These are phyloP conservation scores for Spergularia marina DNA, from an alignment of 148 eudicot species.

Conservation along the genomic window DNA sequence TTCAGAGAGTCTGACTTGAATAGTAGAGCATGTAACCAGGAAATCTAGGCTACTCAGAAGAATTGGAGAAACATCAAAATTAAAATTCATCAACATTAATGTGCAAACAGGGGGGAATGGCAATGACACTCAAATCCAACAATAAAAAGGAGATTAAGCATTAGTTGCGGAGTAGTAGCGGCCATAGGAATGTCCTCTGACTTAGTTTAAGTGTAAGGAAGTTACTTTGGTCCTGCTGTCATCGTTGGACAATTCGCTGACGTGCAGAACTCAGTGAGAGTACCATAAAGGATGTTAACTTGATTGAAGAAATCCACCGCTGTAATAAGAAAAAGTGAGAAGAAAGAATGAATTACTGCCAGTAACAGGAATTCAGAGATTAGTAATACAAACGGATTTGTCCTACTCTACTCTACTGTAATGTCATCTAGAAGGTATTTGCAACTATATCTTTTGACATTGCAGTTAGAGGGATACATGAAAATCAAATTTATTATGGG, in stretches of 20 bases:
- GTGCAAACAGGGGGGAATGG: too few species aligned
- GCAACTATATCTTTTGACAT: too few species aligned
- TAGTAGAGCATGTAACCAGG: too few species aligned
- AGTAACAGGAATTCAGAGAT: slow-evolving; percentile 8
- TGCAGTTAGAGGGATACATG: too few species aligned
- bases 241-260: slow-evolving; percentile 79
- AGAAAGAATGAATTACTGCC: slow-evolving; percentile 12
- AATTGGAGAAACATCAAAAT: too few species aligned
- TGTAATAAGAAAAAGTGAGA: slow-evolving; percentile 33
- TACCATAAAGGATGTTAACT: slow-evolving; percentile 94
- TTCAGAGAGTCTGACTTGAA: too few species aligned
- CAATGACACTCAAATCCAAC: too few species aligned
- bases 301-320: slow-evolving; percentile 99
- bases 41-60: too few species aligned
- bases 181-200: neutral
- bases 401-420: neutral
- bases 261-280: slow-evolving; percentile 94
- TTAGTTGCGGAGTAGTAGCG: neutral
- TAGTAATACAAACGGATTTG: neutral
- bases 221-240: slow-evolving; percentile 96
- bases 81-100: too few species aligned
- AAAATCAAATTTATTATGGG: neutral
- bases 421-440: too few species aligned
- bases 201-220: slow-evolving; percentile 25
- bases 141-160: neutral